A percentile compares a stretch with the other conserved stretches of the same genome.
Conservation (phyloP, 225 moss, liverwort and hornwort species). For the Asterella californica region DNA sequence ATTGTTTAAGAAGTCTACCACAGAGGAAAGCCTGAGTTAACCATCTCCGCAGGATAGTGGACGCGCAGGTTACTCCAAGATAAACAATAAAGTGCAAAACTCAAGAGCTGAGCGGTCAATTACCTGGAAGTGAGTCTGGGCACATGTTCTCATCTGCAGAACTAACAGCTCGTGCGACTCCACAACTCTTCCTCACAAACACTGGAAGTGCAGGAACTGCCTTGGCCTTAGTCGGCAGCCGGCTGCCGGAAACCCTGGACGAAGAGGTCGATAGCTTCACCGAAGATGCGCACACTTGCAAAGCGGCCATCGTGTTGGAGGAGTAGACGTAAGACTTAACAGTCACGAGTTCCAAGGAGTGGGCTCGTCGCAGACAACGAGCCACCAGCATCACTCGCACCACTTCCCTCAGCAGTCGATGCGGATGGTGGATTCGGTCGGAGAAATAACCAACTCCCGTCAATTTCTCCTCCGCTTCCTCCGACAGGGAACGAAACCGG, state of each 20-base stretch:
- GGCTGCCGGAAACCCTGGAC: not conserved
- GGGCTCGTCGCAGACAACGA: too few species aligned
- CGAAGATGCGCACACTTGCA: not conserved
- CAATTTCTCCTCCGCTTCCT: too few species aligned
- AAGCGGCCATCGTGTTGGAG: not conserved
- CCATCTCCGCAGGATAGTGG: too few species aligned
- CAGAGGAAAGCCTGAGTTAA: too few species aligned
- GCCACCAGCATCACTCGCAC: too few species aligned
- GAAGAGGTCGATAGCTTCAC: not conserved
- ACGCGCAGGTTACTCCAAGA: not conserved
- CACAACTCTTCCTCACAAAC: not conserved
- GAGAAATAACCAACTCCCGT: too few species aligned
- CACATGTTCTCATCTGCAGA: slow-evolving; percentile 38
- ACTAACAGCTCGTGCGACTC: slow-evolving; percentile 31
- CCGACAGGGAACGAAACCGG: too few species aligned
- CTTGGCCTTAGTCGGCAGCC: not conserved
- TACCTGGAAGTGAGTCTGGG: slow-evolving; percentile 31
- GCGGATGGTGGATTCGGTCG: too few species aligned
- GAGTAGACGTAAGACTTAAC: not conserved
- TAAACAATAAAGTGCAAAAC: not conserved
- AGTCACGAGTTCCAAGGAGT: too few species aligned
- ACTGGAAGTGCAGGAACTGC: not conserved
- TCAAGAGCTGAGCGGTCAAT: not conserved
- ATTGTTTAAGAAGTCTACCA: too few species aligned
- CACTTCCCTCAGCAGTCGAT: too few species aligned